These are phyloP conservation scores for Apophysomyces ossiformis DNA, from an alignment of 371 early-diverging fungal genomes.

Conservation along the genomic window DNA sequence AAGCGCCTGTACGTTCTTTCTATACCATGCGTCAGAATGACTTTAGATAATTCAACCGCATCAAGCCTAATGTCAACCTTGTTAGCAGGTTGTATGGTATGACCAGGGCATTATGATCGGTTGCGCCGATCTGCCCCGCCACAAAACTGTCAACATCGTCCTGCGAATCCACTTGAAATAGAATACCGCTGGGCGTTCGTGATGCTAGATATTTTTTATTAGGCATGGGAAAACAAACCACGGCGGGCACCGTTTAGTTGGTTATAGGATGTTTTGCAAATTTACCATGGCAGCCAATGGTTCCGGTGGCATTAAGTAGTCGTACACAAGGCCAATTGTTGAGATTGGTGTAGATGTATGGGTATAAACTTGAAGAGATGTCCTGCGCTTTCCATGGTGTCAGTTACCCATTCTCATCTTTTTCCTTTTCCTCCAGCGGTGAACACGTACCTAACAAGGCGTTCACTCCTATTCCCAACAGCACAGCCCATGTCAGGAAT, in stretches of 20 bases:
- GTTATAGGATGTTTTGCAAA: no score
- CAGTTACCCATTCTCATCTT: not conserved
- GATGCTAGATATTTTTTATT: conserved; percentile 14
- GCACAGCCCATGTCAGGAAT: conserved; percentile 2
- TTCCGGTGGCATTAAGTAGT: conserved; percentile 60
- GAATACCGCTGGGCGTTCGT: conserved; percentile 55
- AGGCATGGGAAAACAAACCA: not conserved
- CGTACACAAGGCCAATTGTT: conserved; percentile 65
- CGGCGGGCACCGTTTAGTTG: conserved; percentile 12
- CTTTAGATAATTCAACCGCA: not conserved
- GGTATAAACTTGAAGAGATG: conserved; percentile 51
- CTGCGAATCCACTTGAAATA: conserved; percentile 58
- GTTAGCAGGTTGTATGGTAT: conserved; percentile 66
- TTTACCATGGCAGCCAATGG: conserved; percentile 66
- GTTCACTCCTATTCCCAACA: not conserved
- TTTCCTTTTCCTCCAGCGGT: no score
- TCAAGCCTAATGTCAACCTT: conserved; percentile 38
- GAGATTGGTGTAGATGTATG: conserved; percentile 57
- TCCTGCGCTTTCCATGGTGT: conserved; percentile 32
- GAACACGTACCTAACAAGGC: not conserved
- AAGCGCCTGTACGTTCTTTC: conserved; percentile 29
- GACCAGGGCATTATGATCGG: conserved; percentile 59
- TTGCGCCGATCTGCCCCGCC: conserved; percentile 16
- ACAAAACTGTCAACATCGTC: conserved; percentile 57
- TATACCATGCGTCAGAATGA: conserved; percentile 2